These are phyloP conservation scores for Phytopythium oedochilum DNA, from an alignment of 352 stramenopile species.

Conservation along the genomic window DNA sequence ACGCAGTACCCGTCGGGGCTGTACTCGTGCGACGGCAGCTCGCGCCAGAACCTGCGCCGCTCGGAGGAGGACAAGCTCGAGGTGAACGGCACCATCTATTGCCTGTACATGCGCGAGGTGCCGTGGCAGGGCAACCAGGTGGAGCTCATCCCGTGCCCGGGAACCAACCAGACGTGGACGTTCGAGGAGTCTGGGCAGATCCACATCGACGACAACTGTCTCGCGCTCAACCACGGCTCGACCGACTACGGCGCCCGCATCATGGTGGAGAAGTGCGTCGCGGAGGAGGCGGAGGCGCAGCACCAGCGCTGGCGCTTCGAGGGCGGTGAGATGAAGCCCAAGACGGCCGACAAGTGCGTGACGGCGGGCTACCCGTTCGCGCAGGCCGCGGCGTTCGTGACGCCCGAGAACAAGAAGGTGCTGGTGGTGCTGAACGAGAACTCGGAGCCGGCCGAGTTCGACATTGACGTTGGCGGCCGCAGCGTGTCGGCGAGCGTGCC, in stretches of 20 bases:
- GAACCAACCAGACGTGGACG: conserved; percentile 63
- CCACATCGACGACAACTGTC: conserved; percentile 54
- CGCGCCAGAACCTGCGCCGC: conserved; percentile 48
- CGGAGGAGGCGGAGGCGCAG: conserved; percentile 19
- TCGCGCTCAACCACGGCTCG: conserved; percentile 67
- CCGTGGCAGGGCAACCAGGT: conserved; percentile 55
- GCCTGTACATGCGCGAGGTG: conserved; percentile 45
- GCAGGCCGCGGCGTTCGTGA: conserved; percentile 65
- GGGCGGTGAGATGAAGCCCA: conserved; percentile 50
- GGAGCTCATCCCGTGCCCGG: conserved; percentile 59
- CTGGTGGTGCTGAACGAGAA: conserved; percentile 85
- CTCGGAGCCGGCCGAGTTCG: conserved; percentile 62
- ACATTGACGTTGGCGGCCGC: conserved; percentile 40
- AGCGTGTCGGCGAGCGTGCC: conserved; percentile 53
- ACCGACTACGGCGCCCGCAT: conserved; percentile 44
- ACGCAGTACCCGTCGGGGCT: conserved; percentile 55
- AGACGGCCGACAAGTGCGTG: conserved; percentile 59
- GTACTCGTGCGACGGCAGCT: conserved; percentile 58
- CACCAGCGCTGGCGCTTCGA: conserved; percentile 63
- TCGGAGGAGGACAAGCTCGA: conserved; percentile 72
- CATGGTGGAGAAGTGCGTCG: conserved; percentile 40
- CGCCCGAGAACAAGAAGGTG: conserved; percentile 65
- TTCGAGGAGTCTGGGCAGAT: conserved; percentile 49
- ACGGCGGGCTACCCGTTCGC: conserved; percentile 77
- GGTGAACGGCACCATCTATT: conserved; percentile 49